Percentiles rank a stretch among this genome's conserved stretches.
Evolutionary conservation across 2,329 filamentous ascomycete species (phyloP).

Genomic region (Chalaropsis ovoidea): DNA sequence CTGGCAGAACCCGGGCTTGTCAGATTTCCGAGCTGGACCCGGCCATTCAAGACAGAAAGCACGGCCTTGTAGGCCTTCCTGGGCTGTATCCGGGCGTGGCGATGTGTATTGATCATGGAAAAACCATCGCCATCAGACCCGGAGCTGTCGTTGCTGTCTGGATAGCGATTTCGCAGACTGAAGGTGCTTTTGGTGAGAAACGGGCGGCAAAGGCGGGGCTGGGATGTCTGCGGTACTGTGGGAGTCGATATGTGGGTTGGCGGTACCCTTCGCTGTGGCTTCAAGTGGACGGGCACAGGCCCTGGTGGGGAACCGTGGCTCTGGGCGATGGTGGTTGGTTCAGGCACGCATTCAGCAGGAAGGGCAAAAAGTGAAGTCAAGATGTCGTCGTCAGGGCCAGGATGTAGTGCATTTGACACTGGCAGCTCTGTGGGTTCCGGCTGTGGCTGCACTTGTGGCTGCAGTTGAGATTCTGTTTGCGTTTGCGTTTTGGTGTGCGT

Average conservation of each 20-base stretch:
- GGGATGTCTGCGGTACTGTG: background rate
- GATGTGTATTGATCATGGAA: slow-evolving; percentile 27
- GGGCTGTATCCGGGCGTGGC: slow-evolving; percentile 37
- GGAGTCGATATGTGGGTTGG: background rate
- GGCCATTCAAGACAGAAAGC: slow-evolving; percentile 34
- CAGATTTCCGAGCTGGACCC: slow-evolving; percentile 25
- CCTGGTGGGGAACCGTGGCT: background rate
- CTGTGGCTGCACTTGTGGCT: background rate
- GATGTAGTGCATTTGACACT: background rate
- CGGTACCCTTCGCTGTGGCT: background rate
- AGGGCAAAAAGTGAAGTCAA: background rate
- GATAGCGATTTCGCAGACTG: slow-evolving; percentile 17
- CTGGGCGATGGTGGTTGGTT: background rate
- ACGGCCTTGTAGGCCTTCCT: slow-evolving; percentile 37
- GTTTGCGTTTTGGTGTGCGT: background rate
- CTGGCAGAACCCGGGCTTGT: slow-evolving; percentile 23
- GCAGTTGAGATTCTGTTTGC: background rate
- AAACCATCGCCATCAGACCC: slow-evolving; percentile 29
- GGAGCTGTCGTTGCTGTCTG: slow-evolving; percentile 16
- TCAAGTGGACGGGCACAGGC: background rate
- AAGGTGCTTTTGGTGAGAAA: slow-evolving; percentile 24
- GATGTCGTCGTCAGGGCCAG: too few species aligned
- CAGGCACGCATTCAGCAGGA: background rate
- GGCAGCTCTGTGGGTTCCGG: background rate
- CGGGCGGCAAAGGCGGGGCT: slow-evolving; percentile 27